Conservation (phyloP, 768 basidiomycete genomes). For the Calocera cornea region DNA sequence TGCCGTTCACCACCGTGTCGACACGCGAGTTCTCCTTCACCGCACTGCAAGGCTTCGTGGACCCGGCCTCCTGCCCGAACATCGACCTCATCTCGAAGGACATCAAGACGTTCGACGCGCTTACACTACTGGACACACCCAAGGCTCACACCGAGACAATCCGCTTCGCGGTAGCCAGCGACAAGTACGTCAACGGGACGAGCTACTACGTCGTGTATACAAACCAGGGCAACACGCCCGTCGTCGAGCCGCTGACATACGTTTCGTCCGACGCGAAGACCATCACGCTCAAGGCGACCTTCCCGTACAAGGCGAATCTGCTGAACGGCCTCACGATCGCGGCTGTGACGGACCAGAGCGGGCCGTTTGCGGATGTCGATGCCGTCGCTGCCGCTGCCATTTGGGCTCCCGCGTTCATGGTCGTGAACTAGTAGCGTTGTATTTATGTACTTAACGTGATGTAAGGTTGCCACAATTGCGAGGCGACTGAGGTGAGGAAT, state of each 20-base stretch:
- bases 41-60: background rate
- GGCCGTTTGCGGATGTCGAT: background rate
- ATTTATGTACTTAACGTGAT: background rate
- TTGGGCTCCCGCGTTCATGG: background rate
- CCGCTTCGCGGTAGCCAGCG: background rate
- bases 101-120: background rate
- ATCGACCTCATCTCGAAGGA: background rate
- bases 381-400: background rate
- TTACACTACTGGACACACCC: background rate
- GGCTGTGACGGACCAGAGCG: background rate
- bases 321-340: background rate
- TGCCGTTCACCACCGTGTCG: background rate
- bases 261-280: background rate
- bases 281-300: background rate
- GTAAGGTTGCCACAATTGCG: too few relatives aligned
- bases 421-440: background rate
- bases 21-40: background rate
- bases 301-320: background rate
- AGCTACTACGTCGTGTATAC: background rate
- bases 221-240: background rate
- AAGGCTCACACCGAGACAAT: background rate
- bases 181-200: background rate
- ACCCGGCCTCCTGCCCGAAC: background rate
- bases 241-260: background rate
- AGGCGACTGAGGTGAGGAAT: too few relatives aligned